Percentiles rank a stretch among this genome's conserved stretches.
Evolutionary conservation across 495 filamentous ascomycete species (phyloP).

Genomic region (Evansstolkia leycettana): DNA sequence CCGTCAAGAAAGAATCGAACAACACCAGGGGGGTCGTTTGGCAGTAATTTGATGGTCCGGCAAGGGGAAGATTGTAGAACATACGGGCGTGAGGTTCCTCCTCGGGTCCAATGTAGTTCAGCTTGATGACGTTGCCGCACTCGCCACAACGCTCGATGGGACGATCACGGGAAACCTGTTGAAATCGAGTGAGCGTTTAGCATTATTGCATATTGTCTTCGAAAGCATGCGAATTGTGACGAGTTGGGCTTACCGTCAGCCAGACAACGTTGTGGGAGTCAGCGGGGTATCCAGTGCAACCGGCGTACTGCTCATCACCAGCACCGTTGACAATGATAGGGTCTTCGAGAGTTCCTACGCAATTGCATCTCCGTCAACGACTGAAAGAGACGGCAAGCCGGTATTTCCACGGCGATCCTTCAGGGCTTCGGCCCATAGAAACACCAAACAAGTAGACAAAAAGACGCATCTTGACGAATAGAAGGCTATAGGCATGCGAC

Average conservation of each 20-base stretch:
- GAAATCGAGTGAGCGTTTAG: neutral
- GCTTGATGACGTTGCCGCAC: constrained; percentile 91
- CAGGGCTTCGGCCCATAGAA: too few species aligned
- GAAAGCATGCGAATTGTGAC: neutral
- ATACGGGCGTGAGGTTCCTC: constrained; percentile 50
- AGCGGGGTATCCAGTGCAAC: constrained; percentile 87
- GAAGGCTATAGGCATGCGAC: constrained; percentile 8
- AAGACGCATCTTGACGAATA: neutral
- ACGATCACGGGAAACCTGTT: constrained; percentile 73
- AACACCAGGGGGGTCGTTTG: neutral
- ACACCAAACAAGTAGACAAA: neutral
- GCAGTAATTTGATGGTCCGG: neutral
- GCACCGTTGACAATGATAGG: constrained; percentile 81
- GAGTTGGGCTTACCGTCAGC: constrained; percentile 58
- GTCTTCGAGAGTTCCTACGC: constrained; percentile 71
- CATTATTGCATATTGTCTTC: neutral
- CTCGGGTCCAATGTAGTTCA: constrained; percentile 83
- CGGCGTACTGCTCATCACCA: constrained; percentile 92
- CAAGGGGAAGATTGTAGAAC: constrained; percentile 4
- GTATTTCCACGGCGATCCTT: too few species aligned
- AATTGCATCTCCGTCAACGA: neutral
- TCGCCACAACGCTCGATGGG: constrained; percentile 88
- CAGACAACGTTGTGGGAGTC: constrained; percentile 86
- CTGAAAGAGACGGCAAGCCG: too few species aligned
- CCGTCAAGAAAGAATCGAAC: neutral